Conservation (phyloP, 768 basidiomycete species). For the Lactarius akahatsu region DNA sequence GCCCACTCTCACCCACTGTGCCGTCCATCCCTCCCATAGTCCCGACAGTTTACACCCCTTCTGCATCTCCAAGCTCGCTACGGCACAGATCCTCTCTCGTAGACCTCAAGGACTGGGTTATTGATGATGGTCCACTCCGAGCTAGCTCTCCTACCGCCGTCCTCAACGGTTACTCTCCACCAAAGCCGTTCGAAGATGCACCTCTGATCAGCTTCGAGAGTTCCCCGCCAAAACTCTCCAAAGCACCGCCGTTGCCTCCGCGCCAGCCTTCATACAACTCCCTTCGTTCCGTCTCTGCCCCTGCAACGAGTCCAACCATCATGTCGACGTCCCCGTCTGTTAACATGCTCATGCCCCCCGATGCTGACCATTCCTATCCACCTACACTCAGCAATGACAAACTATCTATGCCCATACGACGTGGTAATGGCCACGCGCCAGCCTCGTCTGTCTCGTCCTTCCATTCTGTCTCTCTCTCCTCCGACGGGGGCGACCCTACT, state of each 20-base stretch:
- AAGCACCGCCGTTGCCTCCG: constrained; percentile 59
- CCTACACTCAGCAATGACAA: constrained; percentile 36
- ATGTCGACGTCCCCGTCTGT: constrained; percentile 38
- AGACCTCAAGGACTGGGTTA: constrained; percentile 69
- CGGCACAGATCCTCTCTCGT: constrained; percentile 52
- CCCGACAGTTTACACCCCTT: constrained; percentile 20
- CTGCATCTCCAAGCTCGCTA: constrained; percentile 22
- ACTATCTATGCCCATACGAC: constrained; percentile 36
- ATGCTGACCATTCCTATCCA: constrained; percentile 52
- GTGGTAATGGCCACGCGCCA: constrained; percentile 47
- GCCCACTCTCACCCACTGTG: constrained; percentile 18
- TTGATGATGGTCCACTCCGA: constrained; percentile 51
- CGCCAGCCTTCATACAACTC: constrained; percentile 51
- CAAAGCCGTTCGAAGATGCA: constrained; percentile 30
- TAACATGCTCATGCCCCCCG: constrained; percentile 44
- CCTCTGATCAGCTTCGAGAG: constrained; percentile 54
- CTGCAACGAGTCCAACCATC: constrained; percentile 37
- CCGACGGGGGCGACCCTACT: constrained; percentile 42
- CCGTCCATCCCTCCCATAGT: constrained; percentile 24
- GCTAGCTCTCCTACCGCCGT: not conserved
- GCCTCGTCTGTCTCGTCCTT: constrained; percentile 75
- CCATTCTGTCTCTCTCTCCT: constrained; percentile 76
- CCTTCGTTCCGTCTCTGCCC: constrained; percentile 52
- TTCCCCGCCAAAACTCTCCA: constrained; percentile 41
- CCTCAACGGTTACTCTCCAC: constrained; percentile 5